Base-by-base conservation (phyloP, 2,329 filamentous ascomycete genomes). In the Xylariaceae sp. region DNA sequence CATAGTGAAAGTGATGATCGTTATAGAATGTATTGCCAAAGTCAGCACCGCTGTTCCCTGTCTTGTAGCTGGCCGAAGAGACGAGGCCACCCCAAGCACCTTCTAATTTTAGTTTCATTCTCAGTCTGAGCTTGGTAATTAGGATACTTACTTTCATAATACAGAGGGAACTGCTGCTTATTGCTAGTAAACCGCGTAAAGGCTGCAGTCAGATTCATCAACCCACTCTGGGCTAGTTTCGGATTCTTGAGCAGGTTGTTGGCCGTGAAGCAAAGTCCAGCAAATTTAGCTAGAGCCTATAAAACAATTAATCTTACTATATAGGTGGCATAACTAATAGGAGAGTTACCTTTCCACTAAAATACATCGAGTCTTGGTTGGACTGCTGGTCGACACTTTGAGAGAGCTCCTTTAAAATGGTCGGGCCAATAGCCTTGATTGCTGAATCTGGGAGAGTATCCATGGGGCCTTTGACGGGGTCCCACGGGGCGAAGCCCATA, bases 11-110 rank as follows among this genome's bases (percentile, higher is more conserved):
- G 67, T 88, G 85, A 62, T 88, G 85, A 64, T 88, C 85, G 63
- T 88, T 93, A 76, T 92, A 93, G 67, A 84, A 88, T 1, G 87
- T 89, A 70, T 97, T 97, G 59, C 94, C 94, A 73, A 96, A 97
- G 68, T 97, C 94, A 0, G 79, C 81, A 2, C 86, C 85, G 4
- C 82, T 71, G 59, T 95, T 83, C 1, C 84, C 85, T 1, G 85
- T 89, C 13, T 68, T 69, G 68, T 92, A 96, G 4, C 85, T 84
- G 8, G 87, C 89, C 6, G 84, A 84, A 4, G 90, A 94, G 8
- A 94, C 89, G 6, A 92, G 75, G 1, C 92, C 92, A 53, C 89
- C 89, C 91, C 92, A 96, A 11, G 78, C 82, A 58, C 73, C 81
- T 84, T 52, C 3, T 6, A 11, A 37, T 1, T 29, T 49, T 67